A percentile compares a stretch with the other conserved stretches of the same genome.
Evolutionary conservation across 2,329 filamentous ascomycete genomes (phyloP).

Genomic region (Fusarium brachygibbosum): DNA sequence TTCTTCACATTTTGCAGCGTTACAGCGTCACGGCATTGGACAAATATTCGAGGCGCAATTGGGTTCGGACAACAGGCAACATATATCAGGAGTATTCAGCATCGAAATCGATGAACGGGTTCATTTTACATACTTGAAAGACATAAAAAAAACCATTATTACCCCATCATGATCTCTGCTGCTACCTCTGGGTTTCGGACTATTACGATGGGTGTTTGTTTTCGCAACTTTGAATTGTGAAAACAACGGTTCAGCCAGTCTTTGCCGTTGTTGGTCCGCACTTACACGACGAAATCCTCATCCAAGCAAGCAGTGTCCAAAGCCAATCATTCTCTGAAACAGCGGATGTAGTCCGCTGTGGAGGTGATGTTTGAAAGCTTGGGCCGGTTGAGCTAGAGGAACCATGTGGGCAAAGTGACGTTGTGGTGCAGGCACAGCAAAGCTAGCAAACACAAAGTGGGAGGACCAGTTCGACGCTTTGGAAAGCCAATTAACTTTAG

Average conservation of each 20-base stretch:
- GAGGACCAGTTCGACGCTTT: neutral
- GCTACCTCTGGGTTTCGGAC: neutral
- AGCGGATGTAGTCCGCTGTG: neutral
- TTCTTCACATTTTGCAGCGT: neutral
- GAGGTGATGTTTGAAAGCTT: neutral
- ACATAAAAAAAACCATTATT: neutral
- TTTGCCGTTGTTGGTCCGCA: neutral
- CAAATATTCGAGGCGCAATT: neutral
- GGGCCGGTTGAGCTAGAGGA: neutral
- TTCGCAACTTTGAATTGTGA: neutral
- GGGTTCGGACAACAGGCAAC: neutral
- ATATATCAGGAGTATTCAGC: neutral
- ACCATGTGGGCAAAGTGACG: neutral
- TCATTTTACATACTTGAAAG: neutral
- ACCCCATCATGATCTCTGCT: fast-evolving
- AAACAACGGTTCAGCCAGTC: neutral
- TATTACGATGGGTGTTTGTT: neutral
- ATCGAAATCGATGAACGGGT: neutral
- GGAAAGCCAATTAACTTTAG: neutral
- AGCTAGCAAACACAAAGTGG: neutral
- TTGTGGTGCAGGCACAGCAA: neutral
- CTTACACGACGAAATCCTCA: neutral
- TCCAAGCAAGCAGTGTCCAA: neutral
- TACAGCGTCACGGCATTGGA: neutral
- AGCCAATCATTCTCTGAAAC: neutral